Percentiles rank a stretch among this genome's conserved stretches.
phyloP scores from a whole-genome alignment of 139 green algal genomes.

The Monoraphidium neglectum region DNA sequence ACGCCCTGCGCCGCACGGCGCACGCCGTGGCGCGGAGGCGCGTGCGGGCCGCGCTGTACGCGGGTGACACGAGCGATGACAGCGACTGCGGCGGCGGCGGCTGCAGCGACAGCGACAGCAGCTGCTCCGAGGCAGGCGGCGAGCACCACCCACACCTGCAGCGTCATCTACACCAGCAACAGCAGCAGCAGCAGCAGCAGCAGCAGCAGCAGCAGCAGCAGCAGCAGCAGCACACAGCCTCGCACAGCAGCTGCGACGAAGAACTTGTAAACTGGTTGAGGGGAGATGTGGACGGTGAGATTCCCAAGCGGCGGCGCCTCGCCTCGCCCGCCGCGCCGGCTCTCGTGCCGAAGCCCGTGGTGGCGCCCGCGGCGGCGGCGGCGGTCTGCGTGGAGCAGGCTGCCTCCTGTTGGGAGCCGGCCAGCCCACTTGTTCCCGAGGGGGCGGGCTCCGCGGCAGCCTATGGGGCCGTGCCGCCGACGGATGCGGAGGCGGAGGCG shows the following conservation, averaged over 20 bases:
- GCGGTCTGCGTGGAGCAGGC: neutral
- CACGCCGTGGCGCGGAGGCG: too few species aligned
- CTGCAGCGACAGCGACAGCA: too few species aligned
- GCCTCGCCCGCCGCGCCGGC: neutral
- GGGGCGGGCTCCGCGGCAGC: too few species aligned
- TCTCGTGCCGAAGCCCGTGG: neutral
- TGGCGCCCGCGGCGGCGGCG: constrained; percentile 3
- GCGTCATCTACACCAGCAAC: neutral
- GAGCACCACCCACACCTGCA: neutral
- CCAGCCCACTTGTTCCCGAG: too few species aligned
- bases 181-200: neutral
- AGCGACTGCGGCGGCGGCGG: too few species aligned
- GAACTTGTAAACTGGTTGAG: too few species aligned
- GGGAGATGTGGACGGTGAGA: too few species aligned
- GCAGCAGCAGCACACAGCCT: constrained; percentile 2
- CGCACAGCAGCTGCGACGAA: neutral
- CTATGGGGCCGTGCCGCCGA: too few species aligned
- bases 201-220: neutral
- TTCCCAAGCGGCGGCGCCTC: neutral
- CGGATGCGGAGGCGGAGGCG: too few species aligned
- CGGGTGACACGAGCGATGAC: too few species aligned
- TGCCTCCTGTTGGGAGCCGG: neutral
- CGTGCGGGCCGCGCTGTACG: too few species aligned
- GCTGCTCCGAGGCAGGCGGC: neutral
- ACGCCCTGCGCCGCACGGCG: too few species aligned